Percentiles rank a stretch among this genome's conserved stretches.
phyloP scores from a whole-genome alignment of 139 green algal species.

The Picochlorum sp. region DNA sequence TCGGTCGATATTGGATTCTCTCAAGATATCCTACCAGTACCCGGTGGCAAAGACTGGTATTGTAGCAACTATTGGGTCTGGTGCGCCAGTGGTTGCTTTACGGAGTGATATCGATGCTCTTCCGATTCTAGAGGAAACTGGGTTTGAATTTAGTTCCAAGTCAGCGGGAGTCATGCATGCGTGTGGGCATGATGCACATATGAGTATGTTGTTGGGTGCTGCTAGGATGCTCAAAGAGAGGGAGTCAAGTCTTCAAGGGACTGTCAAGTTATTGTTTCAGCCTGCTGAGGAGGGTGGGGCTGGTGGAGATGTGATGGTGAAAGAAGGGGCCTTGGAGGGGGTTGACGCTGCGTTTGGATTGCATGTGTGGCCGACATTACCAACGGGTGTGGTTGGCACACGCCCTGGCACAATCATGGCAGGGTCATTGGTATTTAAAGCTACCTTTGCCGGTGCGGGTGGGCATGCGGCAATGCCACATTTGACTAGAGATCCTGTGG shows the following conservation, averaged over 20 bases:
- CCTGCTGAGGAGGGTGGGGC: constrained; percentile 81
- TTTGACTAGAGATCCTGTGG: constrained; percentile 64
- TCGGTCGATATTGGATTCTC: constrained; percentile 35
- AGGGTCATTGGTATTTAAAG: constrained; percentile 53
- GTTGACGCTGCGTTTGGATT: constrained; percentile 57
- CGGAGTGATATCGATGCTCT: constrained; percentile 87
- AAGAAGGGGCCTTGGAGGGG: constrained; percentile 41
- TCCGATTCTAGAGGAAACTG: constrained; percentile 48
- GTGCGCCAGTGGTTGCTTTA: constrained; percentile 55
- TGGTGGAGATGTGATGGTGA: constrained; percentile 58
- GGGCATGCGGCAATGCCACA: constrained; percentile 85
- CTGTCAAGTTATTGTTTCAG: constrained; percentile 84
- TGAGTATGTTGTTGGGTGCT: constrained; percentile 77
- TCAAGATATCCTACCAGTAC: constrained; percentile 56
- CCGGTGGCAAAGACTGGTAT: constrained; percentile 65
- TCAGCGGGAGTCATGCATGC: constrained; percentile 68
- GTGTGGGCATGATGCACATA: constrained; percentile 83
- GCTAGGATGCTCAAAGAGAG: constrained; percentile 62
- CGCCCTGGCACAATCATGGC: constrained; percentile 73
- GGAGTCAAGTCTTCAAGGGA: constrained; percentile 43
- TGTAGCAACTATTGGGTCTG: constrained; percentile 57
- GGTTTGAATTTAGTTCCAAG: constrained; percentile 11
- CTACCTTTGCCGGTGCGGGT: constrained; percentile 55
- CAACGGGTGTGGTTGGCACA: constrained; percentile 47
- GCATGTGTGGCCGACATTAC: constrained; percentile 70